Evolutionary conservation across 1,284 basidiomycete genomes (phyloP), one percentile per base, ranked within the genome.

Genomic region (Omphalotus olearius): DNA sequence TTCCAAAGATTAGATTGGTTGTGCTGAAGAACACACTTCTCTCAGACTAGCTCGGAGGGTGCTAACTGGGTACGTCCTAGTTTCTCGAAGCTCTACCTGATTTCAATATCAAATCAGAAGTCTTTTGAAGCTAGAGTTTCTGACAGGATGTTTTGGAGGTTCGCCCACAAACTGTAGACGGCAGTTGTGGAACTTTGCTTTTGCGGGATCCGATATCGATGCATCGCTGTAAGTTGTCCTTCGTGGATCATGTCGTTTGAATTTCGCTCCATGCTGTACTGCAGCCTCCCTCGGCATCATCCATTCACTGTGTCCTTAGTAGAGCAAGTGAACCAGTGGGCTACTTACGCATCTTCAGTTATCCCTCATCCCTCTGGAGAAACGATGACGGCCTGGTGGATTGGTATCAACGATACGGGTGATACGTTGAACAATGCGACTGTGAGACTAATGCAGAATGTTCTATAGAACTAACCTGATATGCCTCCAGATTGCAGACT

Each of bases 351-450:
- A 0, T 67, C 74, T 3, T 57, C 67, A 25, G 63, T 76, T 18
- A 60, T 80, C 6, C 74, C 78, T 2, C 74, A 75, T 57, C 73
- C 73, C 6, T 44, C 61, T 0, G 63, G 58, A 25, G 61, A 73
- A 51, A 78, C 78, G 0, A 59, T 80, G 30, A 74, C 75, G 3
- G 67, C 70, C 2, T 82, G 78, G 78, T 82, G 77, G 76, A 80
- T 80, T 52, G 79, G 79, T 4, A 80, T 80, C 47, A 80, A 80
- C 60, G 79, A 80, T 57, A 79, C 78, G 1, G 75, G 77, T 3
- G 78, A 80, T 59, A 72, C 74, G 1, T 51, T 72, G n/a, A 62
- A 62, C 41, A 79, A 77, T 58, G 58, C 66, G 5, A 74, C 73
- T 7, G 76, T 78, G 56, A 20, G 64, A 56, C 13, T 36, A 17